A percentile compares a stretch with the other conserved stretches of the same genome.
These are phyloP conservation scores for Saxophila tyrrhenica DNA, from an alignment of 495 filamentous ascomycete species.

Conservation along the genomic window DNA sequence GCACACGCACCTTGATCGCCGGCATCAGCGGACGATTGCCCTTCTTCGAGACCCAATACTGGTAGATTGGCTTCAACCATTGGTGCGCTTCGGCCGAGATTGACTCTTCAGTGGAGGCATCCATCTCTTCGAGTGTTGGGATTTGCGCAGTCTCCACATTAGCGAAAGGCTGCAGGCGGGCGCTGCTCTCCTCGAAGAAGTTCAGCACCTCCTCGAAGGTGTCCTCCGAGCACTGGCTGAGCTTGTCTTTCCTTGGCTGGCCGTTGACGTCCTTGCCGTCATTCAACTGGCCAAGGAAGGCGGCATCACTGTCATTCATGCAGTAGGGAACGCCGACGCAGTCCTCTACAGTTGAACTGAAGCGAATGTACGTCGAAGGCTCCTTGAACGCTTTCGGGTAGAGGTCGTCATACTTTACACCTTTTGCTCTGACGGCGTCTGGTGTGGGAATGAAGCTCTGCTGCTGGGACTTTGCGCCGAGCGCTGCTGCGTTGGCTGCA, in stretches of 20 bases:
- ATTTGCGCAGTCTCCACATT: conserved; percentile 76
- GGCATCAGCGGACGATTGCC: conserved; percentile 61
- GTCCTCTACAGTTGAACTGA: conserved; percentile 95
- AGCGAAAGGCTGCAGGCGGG: conserved; percentile 72
- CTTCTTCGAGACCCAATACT: conserved; percentile 68
- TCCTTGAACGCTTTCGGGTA: conserved; percentile 70
- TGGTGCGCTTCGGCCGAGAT: conserved; percentile 52
- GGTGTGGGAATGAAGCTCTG: conserved; percentile 79
- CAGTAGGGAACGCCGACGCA: conserved; percentile 78
- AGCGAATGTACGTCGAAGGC: conserved; percentile 89
- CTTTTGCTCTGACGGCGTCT: conserved; percentile 54
- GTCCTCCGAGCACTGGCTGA: conserved; percentile 65
- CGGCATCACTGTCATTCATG: conserved; percentile 81
- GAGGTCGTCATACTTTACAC: conserved; percentile 72
- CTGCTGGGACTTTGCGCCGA: conserved; percentile 53
- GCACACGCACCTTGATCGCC: conserved; percentile 51
- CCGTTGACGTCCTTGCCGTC: conserved; percentile 37
- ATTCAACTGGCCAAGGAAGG: conserved; percentile 75
- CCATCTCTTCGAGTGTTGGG: conserved; percentile 67
- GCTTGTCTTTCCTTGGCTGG: conserved; percentile 35
- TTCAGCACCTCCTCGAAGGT: conserved; percentile 91
- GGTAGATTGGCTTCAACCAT: conserved; percentile 79
- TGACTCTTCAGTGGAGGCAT: conserved; percentile 60
- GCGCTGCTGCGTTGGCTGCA: conserved; percentile 51
- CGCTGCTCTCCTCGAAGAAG: conserved; percentile 79